Base-by-base conservation (phyloP, 768 basidiomycete species). In the Mrakia gelida region DNA sequence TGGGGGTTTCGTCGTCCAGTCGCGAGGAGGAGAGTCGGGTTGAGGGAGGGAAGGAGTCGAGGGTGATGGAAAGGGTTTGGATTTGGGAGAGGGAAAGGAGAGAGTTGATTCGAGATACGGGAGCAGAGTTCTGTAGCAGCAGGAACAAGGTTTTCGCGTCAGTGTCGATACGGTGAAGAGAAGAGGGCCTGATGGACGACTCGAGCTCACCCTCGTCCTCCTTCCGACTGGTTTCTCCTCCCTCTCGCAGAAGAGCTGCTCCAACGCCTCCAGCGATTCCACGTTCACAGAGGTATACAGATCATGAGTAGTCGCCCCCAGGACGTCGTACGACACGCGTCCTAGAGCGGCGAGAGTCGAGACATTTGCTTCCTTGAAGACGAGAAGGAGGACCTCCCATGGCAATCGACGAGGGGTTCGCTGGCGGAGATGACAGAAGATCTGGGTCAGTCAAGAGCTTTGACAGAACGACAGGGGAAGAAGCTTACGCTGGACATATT, bases 121-220 rank as follows among this genome's bases (percentile, higher is more conserved):
- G 28, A 59, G 59, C 26, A 15, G 59, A 59, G 59, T n/a, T 59
- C 59, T 59, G n/a, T 59, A 59, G 59, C 18, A 23, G n/a, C n/a
- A n/a, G n/a, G 18, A 56, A 56, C 54, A 18, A 59, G 4, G 11
- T n/a, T n/a, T 26, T 21, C 2, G 1, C 5, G 10, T 52, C 49
- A 21, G 18, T 16, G 18, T 16, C 28, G n/a, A n/a, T n/a, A n/a
- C n/a, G n/a, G n/a, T n/a, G n/a, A n/a, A n/a, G n/a, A n/a, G n/a
- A n/a, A n/a, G n/a, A n/a, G n/a, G n/a, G n/a, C n/a, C n/a, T n/a
- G n/a, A n/a, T n/a, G n/a, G n/a, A n/a, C n/a, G n/a, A n/a, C n/a
- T n/a, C 54, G 59, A 59, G 59, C 59, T 59, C 59, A 59, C 59
- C n/a, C 59, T 59, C 59, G 59, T 59, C n/a, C 59, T 59, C 59